These are phyloP conservation scores for Cercophora samala DNA, from an alignment of 495 filamentous ascomycete species.

Conservation along the genomic window DNA sequence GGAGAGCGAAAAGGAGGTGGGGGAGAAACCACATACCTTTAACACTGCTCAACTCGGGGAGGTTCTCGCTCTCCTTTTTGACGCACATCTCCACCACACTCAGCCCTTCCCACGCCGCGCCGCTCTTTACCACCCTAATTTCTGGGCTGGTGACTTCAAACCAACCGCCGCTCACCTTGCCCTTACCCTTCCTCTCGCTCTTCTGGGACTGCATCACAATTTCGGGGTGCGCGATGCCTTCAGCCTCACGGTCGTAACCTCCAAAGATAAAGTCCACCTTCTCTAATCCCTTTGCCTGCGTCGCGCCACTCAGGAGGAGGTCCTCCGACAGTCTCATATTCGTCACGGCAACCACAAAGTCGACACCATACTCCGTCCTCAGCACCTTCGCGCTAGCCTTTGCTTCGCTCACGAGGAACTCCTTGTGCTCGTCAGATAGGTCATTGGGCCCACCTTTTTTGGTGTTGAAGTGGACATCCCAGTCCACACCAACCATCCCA, in stretches of 20 bases:
- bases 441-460: background rate
- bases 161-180: background rate
- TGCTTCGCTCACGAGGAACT: background rate
- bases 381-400: background rate
- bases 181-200: background rate
- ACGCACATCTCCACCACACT: background rate
- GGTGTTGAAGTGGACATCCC: background rate
- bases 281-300: background rate
- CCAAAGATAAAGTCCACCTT: conserved; percentile 5
- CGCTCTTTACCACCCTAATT: background rate
- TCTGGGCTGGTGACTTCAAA: background rate
- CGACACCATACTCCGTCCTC: background rate
- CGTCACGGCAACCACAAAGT: conserved; percentile 3
- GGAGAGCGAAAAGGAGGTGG: background rate
- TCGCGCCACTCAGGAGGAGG: background rate
- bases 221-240: background rate
- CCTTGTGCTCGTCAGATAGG: background rate
- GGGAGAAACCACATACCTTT: background rate
- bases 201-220: background rate
- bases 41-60: background rate
- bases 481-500: conserved; percentile 7
- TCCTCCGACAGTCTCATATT: conserved; percentile 4
- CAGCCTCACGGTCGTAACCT: background rate
- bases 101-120: background rate
- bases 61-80: background rate